These are phyloP conservation scores for Daldinia decipiens DNA, from an alignment of 495 filamentous ascomycete species.

Conservation along the genomic window DNA sequence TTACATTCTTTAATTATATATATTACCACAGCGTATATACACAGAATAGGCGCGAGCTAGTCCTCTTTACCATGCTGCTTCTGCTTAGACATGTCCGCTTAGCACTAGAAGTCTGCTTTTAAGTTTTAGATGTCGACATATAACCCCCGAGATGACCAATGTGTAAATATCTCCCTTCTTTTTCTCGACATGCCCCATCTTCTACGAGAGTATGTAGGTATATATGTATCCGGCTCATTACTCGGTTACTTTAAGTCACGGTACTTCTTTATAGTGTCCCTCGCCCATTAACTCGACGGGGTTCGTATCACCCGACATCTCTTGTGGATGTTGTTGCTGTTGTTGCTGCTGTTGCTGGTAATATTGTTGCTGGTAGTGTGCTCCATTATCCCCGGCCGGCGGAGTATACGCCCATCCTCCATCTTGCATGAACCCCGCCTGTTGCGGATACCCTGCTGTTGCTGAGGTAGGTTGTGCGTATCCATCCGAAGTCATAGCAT, in stretches of 20 bases:
- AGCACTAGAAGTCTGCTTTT: neutral
- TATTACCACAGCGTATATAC: neutral
- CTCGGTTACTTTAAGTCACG: constrained; percentile 15
- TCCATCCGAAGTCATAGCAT: constrained; percentile 9
- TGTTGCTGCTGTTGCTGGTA: constrained; percentile 21
- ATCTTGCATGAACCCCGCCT: constrained; percentile 11
- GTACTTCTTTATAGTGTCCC: constrained; percentile 42
- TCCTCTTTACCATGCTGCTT: neutral
- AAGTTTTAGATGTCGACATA: neutral
- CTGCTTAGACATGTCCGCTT: neutral
- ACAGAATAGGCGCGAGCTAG: neutral
- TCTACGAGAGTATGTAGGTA: neutral
- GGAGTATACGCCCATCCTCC: constrained; percentile 31
- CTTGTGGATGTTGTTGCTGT: constrained; percentile 24
- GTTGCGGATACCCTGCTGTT: constrained; percentile 18
- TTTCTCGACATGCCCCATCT: neutral
- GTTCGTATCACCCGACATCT: constrained; percentile 34
- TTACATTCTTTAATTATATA: neutral
- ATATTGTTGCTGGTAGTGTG: constrained; percentile 16
- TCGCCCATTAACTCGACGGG: constrained; percentile 44
- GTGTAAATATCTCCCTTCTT: neutral
- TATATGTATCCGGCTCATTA: neutral
- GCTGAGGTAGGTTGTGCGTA: constrained; percentile 7
- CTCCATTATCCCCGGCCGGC: constrained; percentile 7
- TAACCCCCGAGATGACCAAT: neutral